Conservation (phyloP, 2,329 filamentous ascomycete species). For the Geosmithia flava region DNA sequence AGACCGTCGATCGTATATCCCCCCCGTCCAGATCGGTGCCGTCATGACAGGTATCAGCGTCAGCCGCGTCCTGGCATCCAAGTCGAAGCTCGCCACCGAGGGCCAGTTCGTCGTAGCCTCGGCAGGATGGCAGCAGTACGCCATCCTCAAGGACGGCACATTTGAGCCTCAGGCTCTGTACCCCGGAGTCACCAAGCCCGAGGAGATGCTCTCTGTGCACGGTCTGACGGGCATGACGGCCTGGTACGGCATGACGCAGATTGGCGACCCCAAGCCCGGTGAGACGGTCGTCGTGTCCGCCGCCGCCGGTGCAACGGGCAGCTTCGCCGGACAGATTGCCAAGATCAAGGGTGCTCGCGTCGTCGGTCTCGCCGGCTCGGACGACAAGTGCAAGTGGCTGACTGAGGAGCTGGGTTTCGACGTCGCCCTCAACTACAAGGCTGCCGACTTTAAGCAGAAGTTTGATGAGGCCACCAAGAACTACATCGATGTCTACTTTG, state of each 20-base stretch:
- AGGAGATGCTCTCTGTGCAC: slow-evolving; percentile 49
- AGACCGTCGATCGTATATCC: slow-evolving; percentile 42
- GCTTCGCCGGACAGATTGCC: slow-evolving; percentile 65
- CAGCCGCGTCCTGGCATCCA: slow-evolving; percentile 44
- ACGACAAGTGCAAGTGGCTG: slow-evolving; percentile 57
- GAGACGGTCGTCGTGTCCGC: slow-evolving; percentile 69
- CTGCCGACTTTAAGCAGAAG: slow-evolving; percentile 43
- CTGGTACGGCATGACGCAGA: slow-evolving; percentile 60
- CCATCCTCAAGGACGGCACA: slow-evolving; percentile 40
- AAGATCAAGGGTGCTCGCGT: slow-evolving; percentile 55
- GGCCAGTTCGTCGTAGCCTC: slow-evolving; percentile 45
- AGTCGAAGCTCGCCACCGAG: slow-evolving; percentile 36
- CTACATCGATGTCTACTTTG: slow-evolving; percentile 59
- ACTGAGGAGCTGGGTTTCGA: slow-evolving; percentile 54
- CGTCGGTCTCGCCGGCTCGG: slow-evolving; percentile 52
- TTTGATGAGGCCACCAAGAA: slow-evolving; percentile 46
- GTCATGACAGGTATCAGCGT: slow-evolving; percentile 55
- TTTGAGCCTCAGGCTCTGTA: slow-evolving; percentile 26
- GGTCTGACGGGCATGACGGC: slow-evolving; percentile 63
- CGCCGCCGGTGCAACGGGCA: slow-evolving; percentile 68
- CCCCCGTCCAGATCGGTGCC: slow-evolving; percentile 55
- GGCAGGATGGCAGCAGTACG: slow-evolving; percentile 56
- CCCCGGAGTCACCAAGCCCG: slow-evolving; percentile 28
- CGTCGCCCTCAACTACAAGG: slow-evolving; percentile 58
- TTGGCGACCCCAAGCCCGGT: slow-evolving; percentile 54